These are phyloP conservation scores for Penicillium alfredii DNA, from an alignment of 495 filamentous ascomycete species.

Conservation along the genomic window DNA sequence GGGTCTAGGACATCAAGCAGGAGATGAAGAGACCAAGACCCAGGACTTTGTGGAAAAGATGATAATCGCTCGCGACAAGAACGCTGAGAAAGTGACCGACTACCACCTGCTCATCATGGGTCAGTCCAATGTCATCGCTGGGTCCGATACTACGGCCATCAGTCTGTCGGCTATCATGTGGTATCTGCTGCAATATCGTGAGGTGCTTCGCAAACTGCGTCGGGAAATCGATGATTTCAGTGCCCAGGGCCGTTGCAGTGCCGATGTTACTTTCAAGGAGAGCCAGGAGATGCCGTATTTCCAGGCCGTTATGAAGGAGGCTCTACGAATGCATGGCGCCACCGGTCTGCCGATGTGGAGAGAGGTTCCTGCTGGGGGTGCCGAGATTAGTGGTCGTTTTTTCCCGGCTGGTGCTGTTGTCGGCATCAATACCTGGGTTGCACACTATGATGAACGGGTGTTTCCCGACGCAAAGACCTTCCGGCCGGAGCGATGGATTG, in stretches of 20 bases:
- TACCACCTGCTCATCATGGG: constrained; percentile 46
- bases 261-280: constrained; percentile 39
- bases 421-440: constrained; percentile 50
- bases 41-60: constrained; percentile 53
- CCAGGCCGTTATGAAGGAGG: constrained; percentile 44
- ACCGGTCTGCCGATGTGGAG: constrained; percentile 36
- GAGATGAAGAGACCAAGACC: constrained; percentile 30
- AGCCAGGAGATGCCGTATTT: constrained; percentile 46
- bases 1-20: constrained; percentile 8
- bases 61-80: constrained; percentile 46
- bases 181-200: constrained; percentile 38
- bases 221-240: constrained; percentile 40
- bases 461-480: constrained; percentile 39
- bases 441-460: constrained; percentile 39
- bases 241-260: constrained; percentile 20
- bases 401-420: constrained; percentile 43
- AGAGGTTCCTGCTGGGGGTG: constrained; percentile 37
- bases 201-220: constrained; percentile 32
- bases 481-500: constrained; percentile 35
- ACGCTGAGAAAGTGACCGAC: constrained; percentile 51
- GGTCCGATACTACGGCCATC: constrained; percentile 52
- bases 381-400: constrained; percentile 26
- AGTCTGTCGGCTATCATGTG: constrained; percentile 47
- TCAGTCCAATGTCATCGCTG: constrained; percentile 48
- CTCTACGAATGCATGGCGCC: constrained; percentile 35